Conservation (phyloP, 75 land plant species). For the Picea glauca region DNA sequence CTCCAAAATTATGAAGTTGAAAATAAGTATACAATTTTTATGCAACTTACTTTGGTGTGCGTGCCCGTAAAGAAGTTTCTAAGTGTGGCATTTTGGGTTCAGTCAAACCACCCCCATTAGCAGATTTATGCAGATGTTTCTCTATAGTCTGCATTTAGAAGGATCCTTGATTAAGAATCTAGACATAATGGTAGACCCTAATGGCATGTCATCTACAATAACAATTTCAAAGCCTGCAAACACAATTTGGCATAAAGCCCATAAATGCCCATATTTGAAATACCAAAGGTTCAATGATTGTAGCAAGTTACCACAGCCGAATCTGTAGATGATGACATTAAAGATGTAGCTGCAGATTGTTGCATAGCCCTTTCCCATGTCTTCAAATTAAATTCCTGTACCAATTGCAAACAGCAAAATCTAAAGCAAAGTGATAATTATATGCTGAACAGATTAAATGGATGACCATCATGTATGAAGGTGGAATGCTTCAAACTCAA, state of each 20-base stretch:
- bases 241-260: too few species aligned
- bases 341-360: constrained; percentile 39
- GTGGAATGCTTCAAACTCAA: not conserved
- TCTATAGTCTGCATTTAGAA: constrained; percentile 12
- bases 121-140: constrained; percentile 33
- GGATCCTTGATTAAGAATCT: constrained; percentile 20
- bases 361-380: constrained; percentile 89
- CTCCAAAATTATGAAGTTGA: not conserved
- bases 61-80: constrained; percentile 75
- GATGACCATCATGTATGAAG: not conserved
- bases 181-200: not conserved
- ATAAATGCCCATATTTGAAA: too few species aligned
- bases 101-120: constrained; percentile 42
- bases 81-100: constrained; percentile 77
- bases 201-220: not conserved
- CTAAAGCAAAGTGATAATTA: not conserved
- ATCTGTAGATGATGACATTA: constrained; percentile 30
- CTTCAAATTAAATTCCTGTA: constrained; percentile 85
- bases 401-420: not conserved
- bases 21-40: not conserved
- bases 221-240: not conserved
- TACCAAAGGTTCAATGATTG: not conserved
- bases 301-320: constrained; percentile 5
- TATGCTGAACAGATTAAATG: not conserved
- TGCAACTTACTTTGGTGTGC: constrained; percentile 58